Base-by-base conservation (phyloP, 306 rosid species). In the Cicer cuneatum region DNA sequence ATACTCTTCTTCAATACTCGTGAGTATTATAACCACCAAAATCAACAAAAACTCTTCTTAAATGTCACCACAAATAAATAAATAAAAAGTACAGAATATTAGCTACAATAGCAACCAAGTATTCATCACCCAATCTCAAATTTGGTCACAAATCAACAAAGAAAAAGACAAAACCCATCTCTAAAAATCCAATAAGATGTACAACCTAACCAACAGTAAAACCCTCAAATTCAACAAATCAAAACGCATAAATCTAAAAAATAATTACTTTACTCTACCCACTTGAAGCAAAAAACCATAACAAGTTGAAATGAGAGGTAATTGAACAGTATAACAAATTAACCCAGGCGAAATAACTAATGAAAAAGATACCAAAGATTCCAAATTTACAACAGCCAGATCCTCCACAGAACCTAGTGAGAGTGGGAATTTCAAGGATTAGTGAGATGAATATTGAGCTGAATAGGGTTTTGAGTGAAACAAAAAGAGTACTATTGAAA, bases 51-150 rank as follows among this genome's bases (percentile, higher is more conserved):
- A 73, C 24, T 7, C 72, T 61, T 59, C 73, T 52, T 56, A 58
- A 79, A 56, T 71, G 19, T 53, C 35, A 81, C 66, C 70, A 75
- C 35, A 57, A 46, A 51, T 13, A 73, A 64, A 66, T 19, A 19
- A 19, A 19, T 19, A 16, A 53, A 16, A 74, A 56, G 49, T 15
- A 73, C 29, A 66, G n/a, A 48, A 75, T 18, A 40, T 41, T 49
- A 72, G 40, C 64, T 48, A 80, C 53, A 74, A 56, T 53, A 74
- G 60, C 49, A 70, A 57, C 56, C 65, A 73, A 79, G 61, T 69
- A 82, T 76, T 53, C 86, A 78, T 63, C 79, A 78, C 63, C 78
- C 62, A 83, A 82, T 35, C 71, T 75, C 76, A 80, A 75, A 59
- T 66, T 66, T 60, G 48, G 59, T 54, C 60, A 73, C 74, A 76